Conservation (phyloP, 768 basidiomycete genomes). For the Boletus subparvulus region DNA sequence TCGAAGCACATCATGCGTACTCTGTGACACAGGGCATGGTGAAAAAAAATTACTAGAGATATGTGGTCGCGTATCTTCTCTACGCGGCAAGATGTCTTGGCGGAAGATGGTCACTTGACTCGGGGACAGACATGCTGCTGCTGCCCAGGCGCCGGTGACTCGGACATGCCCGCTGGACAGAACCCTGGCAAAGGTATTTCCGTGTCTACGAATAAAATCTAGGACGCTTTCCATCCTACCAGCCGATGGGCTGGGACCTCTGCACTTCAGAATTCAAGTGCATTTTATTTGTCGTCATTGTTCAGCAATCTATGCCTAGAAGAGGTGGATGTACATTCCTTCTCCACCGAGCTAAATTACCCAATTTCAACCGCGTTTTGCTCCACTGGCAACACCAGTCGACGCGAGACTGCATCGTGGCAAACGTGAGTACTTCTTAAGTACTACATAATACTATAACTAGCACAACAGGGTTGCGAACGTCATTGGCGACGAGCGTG, state of each 20-base stretch:
- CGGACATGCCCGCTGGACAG: too few species aligned
- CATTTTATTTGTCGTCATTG: too few species aligned
- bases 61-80: too few species aligned
- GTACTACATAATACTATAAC: background rate
- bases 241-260: background rate
- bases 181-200: too few species aligned
- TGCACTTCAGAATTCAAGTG: background rate
- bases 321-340: background rate
- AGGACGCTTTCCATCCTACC: too few species aligned
- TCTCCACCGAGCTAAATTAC: background rate
- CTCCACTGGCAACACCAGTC: background rate
- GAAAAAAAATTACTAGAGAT: too few species aligned
- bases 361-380: background rate
- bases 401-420: background rate
- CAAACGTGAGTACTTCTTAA: background rate
- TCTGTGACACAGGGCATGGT: too few species aligned
- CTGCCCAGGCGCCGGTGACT: too few species aligned
- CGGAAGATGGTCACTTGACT: too few species aligned
- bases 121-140: too few species aligned
- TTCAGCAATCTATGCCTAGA: background rate
- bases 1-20: too few species aligned
- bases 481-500: background rate
- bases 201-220: background rate
- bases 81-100: background rate
- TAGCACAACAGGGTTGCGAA: background rate